Evolutionary conservation across 2,329 filamentous ascomycete genomes (phyloP).

Genomic region (Sporothrix humicola): DNA sequence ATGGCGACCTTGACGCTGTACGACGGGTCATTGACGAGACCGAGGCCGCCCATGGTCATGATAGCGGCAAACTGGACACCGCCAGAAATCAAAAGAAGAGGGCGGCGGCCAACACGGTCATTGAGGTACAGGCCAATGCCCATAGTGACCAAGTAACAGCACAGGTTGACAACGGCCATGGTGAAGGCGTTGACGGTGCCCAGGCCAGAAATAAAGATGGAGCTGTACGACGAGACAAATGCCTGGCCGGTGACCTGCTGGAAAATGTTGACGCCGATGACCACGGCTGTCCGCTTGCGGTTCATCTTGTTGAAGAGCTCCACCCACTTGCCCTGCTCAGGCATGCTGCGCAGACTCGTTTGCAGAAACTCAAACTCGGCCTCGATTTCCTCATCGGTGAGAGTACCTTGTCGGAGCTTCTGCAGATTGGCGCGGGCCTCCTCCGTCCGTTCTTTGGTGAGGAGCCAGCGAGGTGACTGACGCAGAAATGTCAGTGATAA

Average conservation of each 20-base stretch:
- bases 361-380: conserved; percentile 38
- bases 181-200: conserved; percentile 16
- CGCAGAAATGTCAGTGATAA: background rate
- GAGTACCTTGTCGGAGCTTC: background rate
- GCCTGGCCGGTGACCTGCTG: conserved; percentile 46
- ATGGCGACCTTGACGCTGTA: conserved; percentile 39
- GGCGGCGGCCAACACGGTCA: conserved; percentile 6
- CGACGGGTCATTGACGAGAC: conserved; percentile 5
- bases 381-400: conserved; percentile 35
- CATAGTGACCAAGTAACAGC: conserved; percentile 9
- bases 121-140: background rate
- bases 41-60: conserved; percentile 14
- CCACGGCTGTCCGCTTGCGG: conserved; percentile 39
- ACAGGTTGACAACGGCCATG: background rate
- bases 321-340: conserved; percentile 39
- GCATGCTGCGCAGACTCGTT: conserved; percentile 34
- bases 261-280: conserved; percentile 43
- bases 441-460: background rate
- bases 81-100: background rate
- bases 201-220: conserved; percentile 40
- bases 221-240: conserved; percentile 43
- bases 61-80: background rate
- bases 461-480: background rate
- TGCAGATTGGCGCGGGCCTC: background rate
- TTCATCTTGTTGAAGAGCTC: conserved; percentile 41